These are phyloP conservation scores for Aureobasidium sp. DNA, from an alignment of 2,329 filamentous ascomycete genomes.

Conservation along the genomic window DNA sequence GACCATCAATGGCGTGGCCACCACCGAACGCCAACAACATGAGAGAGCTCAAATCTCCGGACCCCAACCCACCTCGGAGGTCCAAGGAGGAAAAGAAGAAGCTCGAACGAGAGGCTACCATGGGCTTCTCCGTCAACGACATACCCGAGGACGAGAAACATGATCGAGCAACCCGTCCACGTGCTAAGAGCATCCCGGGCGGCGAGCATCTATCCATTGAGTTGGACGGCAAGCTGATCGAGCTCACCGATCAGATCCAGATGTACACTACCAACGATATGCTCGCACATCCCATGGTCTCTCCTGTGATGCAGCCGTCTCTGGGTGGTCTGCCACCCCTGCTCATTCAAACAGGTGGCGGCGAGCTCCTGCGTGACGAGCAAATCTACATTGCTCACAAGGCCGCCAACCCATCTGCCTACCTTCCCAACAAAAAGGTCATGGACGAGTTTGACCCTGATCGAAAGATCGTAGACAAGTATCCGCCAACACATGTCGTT, in stretches of 20 bases:
- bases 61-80: not conserved
- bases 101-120: constrained; percentile 24
- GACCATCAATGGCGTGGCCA: constrained; percentile 85
- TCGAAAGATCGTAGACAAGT: constrained; percentile 48
- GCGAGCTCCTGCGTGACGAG: constrained; percentile 83
- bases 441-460: constrained; percentile 55
- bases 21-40: constrained; percentile 76
- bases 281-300: constrained; percentile 79
- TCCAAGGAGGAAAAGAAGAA: constrained; percentile 6
- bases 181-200: constrained; percentile 6
- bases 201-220: constrained; percentile 48
- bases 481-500: constrained; percentile 81
- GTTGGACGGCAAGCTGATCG: constrained; percentile 61
- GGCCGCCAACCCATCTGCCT: constrained; percentile 72
- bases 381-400: constrained; percentile 95
- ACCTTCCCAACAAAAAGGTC: constrained; percentile 58
- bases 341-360: constrained; percentile 78
- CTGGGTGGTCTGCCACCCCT: constrained; percentile 84
- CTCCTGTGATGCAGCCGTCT: constrained; percentile 77
- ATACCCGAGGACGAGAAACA: constrained; percentile 5
- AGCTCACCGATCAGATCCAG: constrained; percentile 88
- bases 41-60: constrained; percentile 14
- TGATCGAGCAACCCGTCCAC: not conserved
- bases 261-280: constrained; percentile 79
- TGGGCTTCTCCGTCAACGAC: constrained; percentile 27